Evolutionary conservation across 176 grass and related monocot species (phyloP), one percentile per base, ranked within the genome.

Genomic region (Aechmea fasciata): DNA sequence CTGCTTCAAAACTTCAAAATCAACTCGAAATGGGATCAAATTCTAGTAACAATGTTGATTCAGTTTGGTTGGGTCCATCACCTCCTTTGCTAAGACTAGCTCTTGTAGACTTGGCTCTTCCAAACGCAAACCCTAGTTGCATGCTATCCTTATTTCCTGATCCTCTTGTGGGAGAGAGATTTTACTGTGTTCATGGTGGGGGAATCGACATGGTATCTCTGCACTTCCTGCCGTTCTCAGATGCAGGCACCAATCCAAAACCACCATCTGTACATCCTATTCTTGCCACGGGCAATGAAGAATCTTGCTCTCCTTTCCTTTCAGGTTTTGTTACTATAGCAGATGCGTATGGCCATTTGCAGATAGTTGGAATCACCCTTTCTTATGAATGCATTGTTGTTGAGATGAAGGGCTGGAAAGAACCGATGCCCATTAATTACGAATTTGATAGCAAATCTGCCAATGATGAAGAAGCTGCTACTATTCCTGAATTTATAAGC

Each of bases 141-240:
- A 70, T 52, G 67, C 76, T 92, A 55, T 87, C 79, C 20, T 71
- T 97, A 61, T 93, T 97, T 90, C 72, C 77, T 48, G 94, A 97
- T 47, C 82, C 94, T 63, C 84, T 97, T 66, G 73, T 92, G 24
- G 72, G 79, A 23, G 89, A 97, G 54, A 83, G 82, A 80, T 97
- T 97, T 77, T 97, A 92, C 78, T 90, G 94, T 81, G 83, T 88
- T 47, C 94, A 97, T 89, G 84, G 85, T 77, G 89, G 94, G 64
- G 94, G 94, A 23, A 87, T 91, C 69, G 94, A 97, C 68, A 84
- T 87, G 55, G 63, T 93, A 52, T 75, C 82, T 2, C 63, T 97
- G 63, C 84, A 90, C 61, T 97, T 97, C 61, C 77, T 97, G 28
- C 94, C 89, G 47, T 97, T 93, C 73, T 87, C 89, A 53, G 81